Conservation (phyloP, 768 basidiomycete species). For the Roridomyces roridus region DNA sequence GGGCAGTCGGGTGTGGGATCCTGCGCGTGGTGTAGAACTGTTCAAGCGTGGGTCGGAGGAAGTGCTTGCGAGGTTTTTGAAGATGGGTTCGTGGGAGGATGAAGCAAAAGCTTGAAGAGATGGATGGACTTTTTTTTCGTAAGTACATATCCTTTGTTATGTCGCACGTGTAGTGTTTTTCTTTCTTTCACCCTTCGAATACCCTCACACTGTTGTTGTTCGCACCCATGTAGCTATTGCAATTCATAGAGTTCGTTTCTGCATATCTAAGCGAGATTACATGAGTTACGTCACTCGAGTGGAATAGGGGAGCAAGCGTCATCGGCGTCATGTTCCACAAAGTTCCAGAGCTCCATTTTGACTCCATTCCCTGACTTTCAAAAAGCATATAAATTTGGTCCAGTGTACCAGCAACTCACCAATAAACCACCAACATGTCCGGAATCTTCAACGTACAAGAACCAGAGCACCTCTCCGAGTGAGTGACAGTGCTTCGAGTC, state of each 20-base stretch:
- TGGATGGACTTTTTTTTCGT: background rate
- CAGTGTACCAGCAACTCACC: background rate
- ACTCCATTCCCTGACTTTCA: too few relatives aligned
- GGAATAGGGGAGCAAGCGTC: too few relatives aligned
- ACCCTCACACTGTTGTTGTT: conserved; percentile 3
- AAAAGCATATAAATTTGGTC: too few relatives aligned
- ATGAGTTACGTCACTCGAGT: too few relatives aligned
- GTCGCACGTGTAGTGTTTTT: too few relatives aligned
- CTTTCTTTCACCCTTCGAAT: background rate
- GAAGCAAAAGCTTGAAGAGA: conserved; percentile 33
- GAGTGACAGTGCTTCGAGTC: conserved; percentile 10
- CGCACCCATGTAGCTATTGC: background rate
- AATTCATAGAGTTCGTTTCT: conserved; percentile 6
- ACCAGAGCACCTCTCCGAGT: conserved; percentile 38
- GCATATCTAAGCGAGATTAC: too few relatives aligned
- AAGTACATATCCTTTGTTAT: too few relatives aligned
- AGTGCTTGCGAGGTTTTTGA: conserved; percentile 82
- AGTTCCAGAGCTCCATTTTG: too few relatives aligned
- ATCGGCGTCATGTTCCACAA: background rate
- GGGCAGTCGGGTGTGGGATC: conserved; percentile 81
- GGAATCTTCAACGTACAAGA: conserved; percentile 47
- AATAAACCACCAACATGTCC: conserved; percentile 31
- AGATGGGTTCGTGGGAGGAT: conserved; percentile 76
- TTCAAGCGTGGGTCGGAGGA: conserved; percentile 91
- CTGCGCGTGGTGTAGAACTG: conserved; percentile 81